phyloP scores from a whole-genome alignment of 345 rosid genomes.

The Eucalyptus caleyi region DNA sequence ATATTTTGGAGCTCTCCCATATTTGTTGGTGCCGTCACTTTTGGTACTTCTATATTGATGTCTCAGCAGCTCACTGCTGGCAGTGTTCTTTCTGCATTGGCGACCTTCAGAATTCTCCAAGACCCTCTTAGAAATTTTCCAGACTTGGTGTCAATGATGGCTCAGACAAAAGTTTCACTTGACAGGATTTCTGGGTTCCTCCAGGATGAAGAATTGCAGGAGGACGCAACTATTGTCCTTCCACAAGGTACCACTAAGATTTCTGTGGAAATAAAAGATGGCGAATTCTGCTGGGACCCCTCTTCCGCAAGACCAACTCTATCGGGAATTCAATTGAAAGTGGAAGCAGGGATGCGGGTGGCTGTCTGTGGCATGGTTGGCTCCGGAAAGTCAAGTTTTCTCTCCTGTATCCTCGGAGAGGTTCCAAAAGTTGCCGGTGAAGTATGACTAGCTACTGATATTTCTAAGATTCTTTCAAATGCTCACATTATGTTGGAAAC shows the following conservation, averaged over 20 bases:
- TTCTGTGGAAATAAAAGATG: constrained; percentile 74
- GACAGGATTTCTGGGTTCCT: constrained; percentile 97
- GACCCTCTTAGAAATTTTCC: constrained; percentile 99
- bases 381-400: constrained; percentile 96
- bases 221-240: constrained; percentile 75
- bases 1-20: constrained; percentile 99
- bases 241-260: constrained; percentile 60
- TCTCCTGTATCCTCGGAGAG: constrained; percentile 98
- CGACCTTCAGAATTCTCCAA: constrained; percentile 97
- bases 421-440: constrained; percentile 93
- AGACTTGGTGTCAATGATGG: constrained; percentile 98
- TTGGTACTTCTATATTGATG: constrained; percentile 81
- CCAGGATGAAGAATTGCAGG: constrained; percentile 92
- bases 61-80: constrained; percentile 93
- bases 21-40: constrained; percentile 93
- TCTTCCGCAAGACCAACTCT: constrained; percentile 60
- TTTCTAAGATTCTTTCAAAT: background rate
- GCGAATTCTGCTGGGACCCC: constrained; percentile 82
- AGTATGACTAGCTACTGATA: constrained; percentile 38
- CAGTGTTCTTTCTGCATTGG: constrained; percentile 96
- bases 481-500: background rate
- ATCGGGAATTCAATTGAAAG: constrained; percentile 70
- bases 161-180: constrained; percentile 98
- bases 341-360: constrained; percentile 90
- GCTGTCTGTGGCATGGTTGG: constrained; percentile 99